A percentile compares a stretch with the other conserved stretches of the same genome.
Evolutionary conservation across 2,329 filamentous ascomycete genomes (phyloP).

Genomic region (Sarocladium strictum): DNA sequence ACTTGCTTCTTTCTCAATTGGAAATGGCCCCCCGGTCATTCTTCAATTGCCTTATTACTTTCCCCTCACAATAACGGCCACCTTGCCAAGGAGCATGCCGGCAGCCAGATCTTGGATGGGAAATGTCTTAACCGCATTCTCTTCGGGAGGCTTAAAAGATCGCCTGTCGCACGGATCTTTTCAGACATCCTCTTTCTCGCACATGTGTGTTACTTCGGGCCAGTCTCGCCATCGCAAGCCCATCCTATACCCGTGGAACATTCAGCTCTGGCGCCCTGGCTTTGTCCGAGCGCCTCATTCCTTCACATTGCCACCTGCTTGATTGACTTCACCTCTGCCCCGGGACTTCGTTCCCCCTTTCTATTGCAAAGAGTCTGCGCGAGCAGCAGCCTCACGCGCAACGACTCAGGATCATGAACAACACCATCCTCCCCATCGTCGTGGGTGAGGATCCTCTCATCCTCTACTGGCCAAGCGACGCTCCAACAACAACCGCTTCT

Average conservation of each 20-base stretch:
- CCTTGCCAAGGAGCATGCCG: background rate
- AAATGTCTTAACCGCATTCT: background rate
- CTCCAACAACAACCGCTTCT: slow-evolving; percentile 21
- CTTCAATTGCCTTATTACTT: background rate
- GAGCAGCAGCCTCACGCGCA: background rate
- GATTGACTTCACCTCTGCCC: background rate
- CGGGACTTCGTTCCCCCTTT: background rate
- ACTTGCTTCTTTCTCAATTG: slow-evolving; percentile 8
- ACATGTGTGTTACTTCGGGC: background rate
- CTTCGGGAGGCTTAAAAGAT: slow-evolving; percentile 5
- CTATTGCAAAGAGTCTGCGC: background rate
- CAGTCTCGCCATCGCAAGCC: slow-evolving; percentile 1
- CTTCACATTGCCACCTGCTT: background rate
- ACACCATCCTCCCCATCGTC: slow-evolving; percentile 11
- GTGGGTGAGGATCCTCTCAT: slow-evolving; percentile 18
- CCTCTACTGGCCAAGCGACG: slow-evolving; percentile 15
- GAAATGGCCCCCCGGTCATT: background rate
- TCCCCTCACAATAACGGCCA: background rate
- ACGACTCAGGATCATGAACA: background rate
- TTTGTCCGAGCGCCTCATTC: background rate
- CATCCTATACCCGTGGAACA: background rate
- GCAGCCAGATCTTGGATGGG: background rate
- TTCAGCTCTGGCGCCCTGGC: background rate
- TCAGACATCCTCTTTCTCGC: background rate
- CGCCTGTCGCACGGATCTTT: background rate